These are phyloP conservation scores for Oryza rufipogon DNA, from an alignment of 176 grass and related monocot genomes.

Conservation along the genomic window DNA sequence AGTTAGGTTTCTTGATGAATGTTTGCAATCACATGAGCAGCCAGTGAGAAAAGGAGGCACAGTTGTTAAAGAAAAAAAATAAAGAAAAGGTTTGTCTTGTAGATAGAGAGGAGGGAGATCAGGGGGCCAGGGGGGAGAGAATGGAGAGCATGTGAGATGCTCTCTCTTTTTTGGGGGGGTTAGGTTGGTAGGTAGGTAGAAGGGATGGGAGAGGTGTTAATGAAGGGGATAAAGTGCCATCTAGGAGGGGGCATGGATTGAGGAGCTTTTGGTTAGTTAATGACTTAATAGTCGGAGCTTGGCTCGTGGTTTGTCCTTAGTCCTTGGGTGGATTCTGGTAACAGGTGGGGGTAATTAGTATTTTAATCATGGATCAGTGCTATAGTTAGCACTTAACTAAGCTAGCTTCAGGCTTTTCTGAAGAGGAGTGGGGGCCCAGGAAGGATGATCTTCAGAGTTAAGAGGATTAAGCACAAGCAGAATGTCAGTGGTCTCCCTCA, in stretches of 20 bases:
- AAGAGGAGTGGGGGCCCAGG: background rate
- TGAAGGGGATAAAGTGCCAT: slow-evolving; percentile 42
- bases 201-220: slow-evolving; percentile 47
- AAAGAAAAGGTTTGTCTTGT: slow-evolving; percentile 29
- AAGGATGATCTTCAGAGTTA: background rate
- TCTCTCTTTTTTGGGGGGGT: background rate
- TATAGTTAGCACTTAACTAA: background rate
- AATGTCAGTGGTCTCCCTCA: background rate
- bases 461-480: background rate
- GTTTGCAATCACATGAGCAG: slow-evolving; percentile 45
- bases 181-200: slow-evolving; percentile 45
- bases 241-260: slow-evolving; percentile 36
- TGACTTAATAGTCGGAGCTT: slow-evolving; percentile 51
- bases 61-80: background rate
- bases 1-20: slow-evolving; percentile 34
- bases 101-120: slow-evolving; percentile 39
- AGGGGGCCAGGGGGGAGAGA: background rate
- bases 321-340: slow-evolving; percentile 28
- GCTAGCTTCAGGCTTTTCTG: background rate
- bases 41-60: slow-evolving; percentile 29
- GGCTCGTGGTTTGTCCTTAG: slow-evolving; percentile 41
- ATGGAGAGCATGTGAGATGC: slow-evolving; percentile 72
- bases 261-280: slow-evolving; percentile 54
- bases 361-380: slow-evolving; percentile 34
- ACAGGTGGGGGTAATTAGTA: slow-evolving; percentile 48